These are phyloP conservation scores for Clonostachys byssicola DNA, from an alignment of 2,329 filamentous ascomycete genomes.

Conservation along the genomic window DNA sequence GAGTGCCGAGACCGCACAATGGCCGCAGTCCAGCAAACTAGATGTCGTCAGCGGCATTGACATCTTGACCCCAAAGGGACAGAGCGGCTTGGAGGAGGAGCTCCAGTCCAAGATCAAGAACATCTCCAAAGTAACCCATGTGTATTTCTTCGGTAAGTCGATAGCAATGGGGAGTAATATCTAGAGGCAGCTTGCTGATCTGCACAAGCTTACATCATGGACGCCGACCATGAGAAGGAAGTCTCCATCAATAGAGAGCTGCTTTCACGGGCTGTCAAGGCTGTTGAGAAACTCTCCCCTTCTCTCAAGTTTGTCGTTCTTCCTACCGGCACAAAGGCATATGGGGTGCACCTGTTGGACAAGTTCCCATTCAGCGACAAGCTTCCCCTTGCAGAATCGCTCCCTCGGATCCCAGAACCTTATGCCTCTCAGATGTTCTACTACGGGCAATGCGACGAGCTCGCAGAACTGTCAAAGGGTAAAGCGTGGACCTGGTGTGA, in stretches of 20 bases:
- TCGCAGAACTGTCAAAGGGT: constrained; percentile 23
- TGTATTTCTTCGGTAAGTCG: constrained; percentile 31
- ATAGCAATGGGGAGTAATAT: not conserved
- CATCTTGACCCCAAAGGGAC: constrained; percentile 18
- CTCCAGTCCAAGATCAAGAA: constrained; percentile 24
- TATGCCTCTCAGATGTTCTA: constrained; percentile 38
- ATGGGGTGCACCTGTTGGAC: constrained; percentile 21
- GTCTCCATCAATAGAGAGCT: constrained; percentile 28
- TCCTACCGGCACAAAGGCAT: constrained; percentile 34
- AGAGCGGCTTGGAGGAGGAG: constrained; percentile 20
- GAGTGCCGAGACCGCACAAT: constrained; percentile 14
- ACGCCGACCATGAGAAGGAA: constrained; percentile 22
- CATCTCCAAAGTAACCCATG: constrained; percentile 31
- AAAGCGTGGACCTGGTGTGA: constrained; percentile 38
- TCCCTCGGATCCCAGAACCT: constrained; percentile 32
- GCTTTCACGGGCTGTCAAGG: constrained; percentile 27
- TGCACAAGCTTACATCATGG: constrained; percentile 23
- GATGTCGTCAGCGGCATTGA: constrained; percentile 26
- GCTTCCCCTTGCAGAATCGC: constrained; percentile 29
- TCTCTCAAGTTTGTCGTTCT: constrained; percentile 31
- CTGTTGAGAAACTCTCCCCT: constrained; percentile 26
- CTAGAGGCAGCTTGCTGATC: not conserved
- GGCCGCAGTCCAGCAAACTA: constrained; percentile 21
- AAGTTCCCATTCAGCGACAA: constrained; percentile 17
- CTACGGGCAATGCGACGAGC: constrained; percentile 35